A percentile compares a stretch with the other conserved stretches of the same genome.
phyloP scores from a whole-genome alignment of 192 early-diverging fungal genomes.

The Linnemannia hyalina region DNA sequence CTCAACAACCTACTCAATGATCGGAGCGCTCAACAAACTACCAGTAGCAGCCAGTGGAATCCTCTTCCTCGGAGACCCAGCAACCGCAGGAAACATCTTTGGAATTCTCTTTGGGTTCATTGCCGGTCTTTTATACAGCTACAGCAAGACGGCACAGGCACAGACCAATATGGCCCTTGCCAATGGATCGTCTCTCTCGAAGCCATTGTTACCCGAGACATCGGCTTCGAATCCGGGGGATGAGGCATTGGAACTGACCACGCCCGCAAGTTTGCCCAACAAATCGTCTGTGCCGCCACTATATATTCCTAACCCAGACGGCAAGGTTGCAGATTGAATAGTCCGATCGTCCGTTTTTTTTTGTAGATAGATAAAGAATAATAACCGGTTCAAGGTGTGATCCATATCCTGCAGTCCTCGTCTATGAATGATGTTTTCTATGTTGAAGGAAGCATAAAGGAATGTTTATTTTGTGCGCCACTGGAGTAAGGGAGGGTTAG shows the following conservation, averaged over 20 bases:
- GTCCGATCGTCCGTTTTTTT: neutral
- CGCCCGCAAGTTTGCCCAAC: conserved; percentile 11
- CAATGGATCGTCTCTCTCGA: neutral
- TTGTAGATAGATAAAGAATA: neutral
- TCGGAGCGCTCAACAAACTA: conserved; percentile 96
- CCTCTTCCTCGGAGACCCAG: conserved; percentile 90
- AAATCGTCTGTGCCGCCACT: conserved; percentile 16
- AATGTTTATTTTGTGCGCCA: neutral
- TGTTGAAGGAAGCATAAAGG: no score
- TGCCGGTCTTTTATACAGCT: conserved; percentile 78
- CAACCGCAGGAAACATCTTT: conserved; percentile 82
- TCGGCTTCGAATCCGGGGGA: conserved; percentile 17
- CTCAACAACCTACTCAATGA: conserved; percentile 91
- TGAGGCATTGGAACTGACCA: conserved; percentile 57
- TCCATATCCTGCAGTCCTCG: neutral
- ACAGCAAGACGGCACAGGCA: conserved; percentile 73
- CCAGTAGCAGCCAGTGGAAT: conserved; percentile 95
- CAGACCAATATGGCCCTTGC: conserved; percentile 20
- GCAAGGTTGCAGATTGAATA: conserved; percentile 39
- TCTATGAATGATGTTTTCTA: neutral
- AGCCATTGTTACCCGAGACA: neutral
- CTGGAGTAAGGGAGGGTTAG: neutral
- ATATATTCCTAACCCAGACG: conserved; percentile 42
- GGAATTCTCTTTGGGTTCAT: conserved; percentile 88
- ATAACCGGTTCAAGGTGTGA: neutral